Conservation (phyloP, 352 stramenopile genomes). For the Stramenopiles sp. region DNA sequence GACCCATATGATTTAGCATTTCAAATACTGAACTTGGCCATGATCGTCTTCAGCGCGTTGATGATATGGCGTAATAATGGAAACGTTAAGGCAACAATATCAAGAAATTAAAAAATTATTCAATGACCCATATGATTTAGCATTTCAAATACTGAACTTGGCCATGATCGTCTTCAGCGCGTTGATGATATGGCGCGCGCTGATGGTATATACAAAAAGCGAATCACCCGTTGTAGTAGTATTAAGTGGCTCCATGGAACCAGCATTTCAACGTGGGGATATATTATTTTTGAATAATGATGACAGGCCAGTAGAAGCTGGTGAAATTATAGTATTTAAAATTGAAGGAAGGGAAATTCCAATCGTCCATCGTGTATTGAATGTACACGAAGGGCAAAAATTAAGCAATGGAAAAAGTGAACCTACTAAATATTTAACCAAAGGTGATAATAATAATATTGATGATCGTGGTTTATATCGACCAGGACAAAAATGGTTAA, state of each 20-base stretch:
- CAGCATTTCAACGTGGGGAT: constrained; percentile 92
- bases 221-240: constrained; percentile 97
- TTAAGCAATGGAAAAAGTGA: constrained; percentile 39
- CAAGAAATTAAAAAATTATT: constrained; percentile 92
- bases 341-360: constrained; percentile 95
- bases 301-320: constrained; percentile 46
- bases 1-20: constrained; percentile 92
- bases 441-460: constrained; percentile 98
- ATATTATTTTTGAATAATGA: constrained; percentile 96
- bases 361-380: constrained; percentile 94
- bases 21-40: constrained; percentile 87
- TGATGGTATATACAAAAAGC: constrained; percentile 89
- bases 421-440: constrained; percentile 85
- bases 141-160: constrained; percentile 89
- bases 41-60: constrained; percentile 93
- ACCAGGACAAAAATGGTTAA: constrained; percentile 89
- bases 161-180: constrained; percentile 95
- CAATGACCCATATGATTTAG: constrained; percentile 88
- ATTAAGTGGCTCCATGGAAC: constrained; percentile 91
- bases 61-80: constrained; percentile 39
- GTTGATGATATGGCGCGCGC: constrained; percentile 96
- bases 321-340: constrained; percentile 83
- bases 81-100: constrained; percentile 57
- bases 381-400: constrained; percentile 68
- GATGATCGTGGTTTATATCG: constrained; percentile 92